These are phyloP conservation scores for Mycena maculata DNA, from an alignment of 768 basidiomycete genomes.

Conservation along the genomic window DNA sequence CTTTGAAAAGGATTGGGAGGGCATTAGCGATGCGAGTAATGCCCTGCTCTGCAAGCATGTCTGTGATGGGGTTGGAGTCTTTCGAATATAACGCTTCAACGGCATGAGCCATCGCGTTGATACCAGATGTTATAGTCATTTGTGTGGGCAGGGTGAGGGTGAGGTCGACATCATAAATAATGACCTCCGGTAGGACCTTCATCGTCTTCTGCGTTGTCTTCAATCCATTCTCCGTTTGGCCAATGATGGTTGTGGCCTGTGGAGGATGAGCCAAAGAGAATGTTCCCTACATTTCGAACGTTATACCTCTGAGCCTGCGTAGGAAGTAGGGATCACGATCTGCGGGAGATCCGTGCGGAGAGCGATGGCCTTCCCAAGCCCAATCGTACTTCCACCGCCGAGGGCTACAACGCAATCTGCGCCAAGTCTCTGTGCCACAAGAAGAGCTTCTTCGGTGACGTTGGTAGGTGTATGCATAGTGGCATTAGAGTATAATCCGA, in stretches of 20 bases:
- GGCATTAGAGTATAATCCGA: conserved; percentile 51
- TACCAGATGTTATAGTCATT: conserved; percentile 50
- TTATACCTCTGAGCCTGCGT: conserved; percentile 52
- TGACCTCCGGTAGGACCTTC: conserved; percentile 52
- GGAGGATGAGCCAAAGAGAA: neutral
- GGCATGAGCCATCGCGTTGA: conserved; percentile 57
- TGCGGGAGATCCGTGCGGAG: conserved; percentile 53
- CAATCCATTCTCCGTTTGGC: conserved; percentile 52
- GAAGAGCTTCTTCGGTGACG: conserved; percentile 50
- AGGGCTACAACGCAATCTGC: conserved; percentile 52
- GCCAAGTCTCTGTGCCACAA: conserved; percentile 35
- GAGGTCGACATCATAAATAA: conserved; percentile 55
- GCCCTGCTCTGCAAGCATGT: conserved; percentile 51
- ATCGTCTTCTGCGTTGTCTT: conserved; percentile 53
- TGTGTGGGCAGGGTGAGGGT: conserved; percentile 49
- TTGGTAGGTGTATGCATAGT: conserved; percentile 55
- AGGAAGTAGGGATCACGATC: conserved; percentile 54
- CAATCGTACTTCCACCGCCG: conserved; percentile 53
- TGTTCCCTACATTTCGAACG: neutral
- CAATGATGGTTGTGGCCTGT: conserved; percentile 52
- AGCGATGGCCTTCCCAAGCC: conserved; percentile 54
- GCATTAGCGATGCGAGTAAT: conserved; percentile 46
- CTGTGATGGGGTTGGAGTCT: conserved; percentile 51
- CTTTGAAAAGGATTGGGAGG: conserved; percentile 44
- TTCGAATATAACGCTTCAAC: conserved; percentile 55